Percentiles rank a stretch among this genome's conserved stretches.
phyloP scores from a whole-genome alignment of 2,329 filamentous ascomycete species.

The Aspergillus quadricinctus region DNA sequence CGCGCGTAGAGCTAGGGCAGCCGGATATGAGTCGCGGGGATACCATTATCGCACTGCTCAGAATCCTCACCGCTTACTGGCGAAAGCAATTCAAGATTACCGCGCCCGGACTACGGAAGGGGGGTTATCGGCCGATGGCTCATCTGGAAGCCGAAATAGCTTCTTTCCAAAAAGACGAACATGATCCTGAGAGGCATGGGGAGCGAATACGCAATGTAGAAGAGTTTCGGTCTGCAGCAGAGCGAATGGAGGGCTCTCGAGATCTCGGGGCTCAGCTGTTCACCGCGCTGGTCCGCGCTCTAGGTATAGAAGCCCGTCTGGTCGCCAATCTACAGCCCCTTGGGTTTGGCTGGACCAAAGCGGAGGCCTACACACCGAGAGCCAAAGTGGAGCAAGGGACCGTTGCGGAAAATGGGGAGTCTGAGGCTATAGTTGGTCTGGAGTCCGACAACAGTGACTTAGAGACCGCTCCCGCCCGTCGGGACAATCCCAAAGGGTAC shows the following conservation, averaged over 20 bases:
- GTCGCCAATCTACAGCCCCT: constrained; percentile 79
- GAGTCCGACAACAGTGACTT: constrained; percentile 17
- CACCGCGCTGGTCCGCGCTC: constrained; percentile 72
- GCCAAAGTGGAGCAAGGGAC: constrained; percentile 11
- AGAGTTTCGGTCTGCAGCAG: constrained; percentile 66
- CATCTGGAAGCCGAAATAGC: constrained; percentile 69
- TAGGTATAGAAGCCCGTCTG: constrained; percentile 79
- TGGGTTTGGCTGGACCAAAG: constrained; percentile 86
- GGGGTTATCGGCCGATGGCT: constrained; percentile 78
- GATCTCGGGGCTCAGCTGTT: constrained; percentile 89
- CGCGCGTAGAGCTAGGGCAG: constrained; percentile 63
- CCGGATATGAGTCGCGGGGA: constrained; percentile 80
- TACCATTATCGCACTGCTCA: constrained; percentile 71
- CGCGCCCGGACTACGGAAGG: constrained; percentile 77
- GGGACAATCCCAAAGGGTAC: constrained; percentile 49
- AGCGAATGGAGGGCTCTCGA: constrained; percentile 70
- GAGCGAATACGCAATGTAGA: constrained; percentile 66
- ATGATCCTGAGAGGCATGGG: constrained; percentile 64
- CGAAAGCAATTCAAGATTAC: constrained; percentile 75
- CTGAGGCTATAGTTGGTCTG: constrained; percentile 15
- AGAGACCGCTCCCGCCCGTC: constrained; percentile 23
- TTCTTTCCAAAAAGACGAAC: constrained; percentile 60
- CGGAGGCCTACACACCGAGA: constrained; percentile 65
- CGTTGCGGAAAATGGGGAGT: constrained; percentile 4
- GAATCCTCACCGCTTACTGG: constrained; percentile 79